A percentile compares a stretch with the other conserved stretches of the same genome.
Conservation (phyloP, 2,329 filamentous ascomycete species). For the Penicillium sp. region DNA sequence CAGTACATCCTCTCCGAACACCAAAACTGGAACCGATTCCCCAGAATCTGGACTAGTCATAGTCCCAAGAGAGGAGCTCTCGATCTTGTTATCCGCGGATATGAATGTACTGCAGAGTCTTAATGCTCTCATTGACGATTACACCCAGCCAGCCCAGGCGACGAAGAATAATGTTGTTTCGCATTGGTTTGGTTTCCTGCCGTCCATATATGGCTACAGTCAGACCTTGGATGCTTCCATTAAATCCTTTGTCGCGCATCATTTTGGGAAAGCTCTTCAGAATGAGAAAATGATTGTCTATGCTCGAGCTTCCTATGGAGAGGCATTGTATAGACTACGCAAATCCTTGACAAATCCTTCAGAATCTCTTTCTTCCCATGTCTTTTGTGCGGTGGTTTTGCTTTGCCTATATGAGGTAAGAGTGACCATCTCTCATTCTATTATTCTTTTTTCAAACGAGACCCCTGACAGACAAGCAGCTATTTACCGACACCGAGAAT, state of each 20-base stretch:
- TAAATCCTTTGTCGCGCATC: slow-evolving; percentile 31
- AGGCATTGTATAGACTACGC: slow-evolving; percentile 29
- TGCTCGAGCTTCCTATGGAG: slow-evolving; percentile 29
- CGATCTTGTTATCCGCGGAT: slow-evolving; percentile 8
- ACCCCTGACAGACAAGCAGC: slow-evolving; percentile 11
- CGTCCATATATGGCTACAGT: slow-evolving; percentile 30
- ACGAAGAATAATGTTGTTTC: slow-evolving; percentile 22
- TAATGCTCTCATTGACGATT: slow-evolving; percentile 25
- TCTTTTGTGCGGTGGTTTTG: slow-evolving; percentile 36
- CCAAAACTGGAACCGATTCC: neutral
- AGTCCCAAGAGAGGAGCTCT: neutral
- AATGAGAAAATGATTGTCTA: slow-evolving; percentile 29
- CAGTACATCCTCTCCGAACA: neutral
- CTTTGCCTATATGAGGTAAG: slow-evolving; percentile 36
- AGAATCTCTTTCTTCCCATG: slow-evolving; percentile 29
- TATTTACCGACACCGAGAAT: slow-evolving; percentile 30
- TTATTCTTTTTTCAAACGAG: neutral
- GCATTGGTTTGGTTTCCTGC: slow-evolving; percentile 31
- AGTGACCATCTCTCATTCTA: neutral
- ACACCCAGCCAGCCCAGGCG: slow-evolving; percentile 23
- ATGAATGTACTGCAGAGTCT: slow-evolving; percentile 30
- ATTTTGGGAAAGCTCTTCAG: slow-evolving; percentile 24
- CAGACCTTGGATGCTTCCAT: slow-evolving; percentile 30
- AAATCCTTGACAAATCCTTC: slow-evolving; percentile 21
- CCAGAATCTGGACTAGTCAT: slow-evolving; percentile 1